These are phyloP conservation scores for Euphorbia corollata DNA, from an alignment of 441 rosid genomes.

Conservation along the genomic window DNA sequence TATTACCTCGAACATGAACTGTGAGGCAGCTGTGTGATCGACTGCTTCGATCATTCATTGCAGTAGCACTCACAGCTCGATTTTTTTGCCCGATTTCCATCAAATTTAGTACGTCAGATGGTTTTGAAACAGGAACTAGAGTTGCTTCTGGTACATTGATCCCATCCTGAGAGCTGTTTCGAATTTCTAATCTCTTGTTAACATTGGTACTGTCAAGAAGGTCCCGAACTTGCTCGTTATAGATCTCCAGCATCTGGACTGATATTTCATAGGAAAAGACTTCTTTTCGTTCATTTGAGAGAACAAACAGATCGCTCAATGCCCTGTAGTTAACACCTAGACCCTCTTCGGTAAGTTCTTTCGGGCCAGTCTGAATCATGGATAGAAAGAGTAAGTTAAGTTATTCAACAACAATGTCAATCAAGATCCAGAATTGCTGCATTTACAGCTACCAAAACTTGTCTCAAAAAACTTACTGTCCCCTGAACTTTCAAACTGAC, in stretches of 20 bases:
- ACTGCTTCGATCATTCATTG: constrained; percentile 82
- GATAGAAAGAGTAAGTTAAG: constrained; percentile 4
- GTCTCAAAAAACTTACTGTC: no score
- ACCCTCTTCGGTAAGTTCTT: constrained; percentile 59
- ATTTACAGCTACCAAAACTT: no score
- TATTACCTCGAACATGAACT: constrained; percentile 76
- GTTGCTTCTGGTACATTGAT: constrained; percentile 80
- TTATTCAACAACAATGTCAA: constrained; percentile 1
- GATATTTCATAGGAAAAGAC: constrained; percentile 64
- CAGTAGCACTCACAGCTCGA: constrained; percentile 79
- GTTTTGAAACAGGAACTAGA: constrained; percentile 65
- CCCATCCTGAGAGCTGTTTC: constrained; percentile 75
- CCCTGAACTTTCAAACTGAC: no score
- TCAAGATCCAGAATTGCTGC: background rate
- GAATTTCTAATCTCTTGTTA: constrained; percentile 82
- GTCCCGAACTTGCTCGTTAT: constrained; percentile 94
- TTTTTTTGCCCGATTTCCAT: constrained; percentile 73
- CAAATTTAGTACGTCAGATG: constrained; percentile 58
- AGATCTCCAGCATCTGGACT: constrained; percentile 95
- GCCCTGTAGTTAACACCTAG: constrained; percentile 95
- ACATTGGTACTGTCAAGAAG: constrained; percentile 69
- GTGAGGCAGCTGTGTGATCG: constrained; percentile 97
- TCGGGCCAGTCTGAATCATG: constrained; percentile 65
- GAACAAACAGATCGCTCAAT: constrained; percentile 69
- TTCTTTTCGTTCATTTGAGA: constrained; percentile 81